Base-by-base conservation (phyloP, 2,329 filamentous ascomycete species). In the Peltaster fructicola region DNA sequence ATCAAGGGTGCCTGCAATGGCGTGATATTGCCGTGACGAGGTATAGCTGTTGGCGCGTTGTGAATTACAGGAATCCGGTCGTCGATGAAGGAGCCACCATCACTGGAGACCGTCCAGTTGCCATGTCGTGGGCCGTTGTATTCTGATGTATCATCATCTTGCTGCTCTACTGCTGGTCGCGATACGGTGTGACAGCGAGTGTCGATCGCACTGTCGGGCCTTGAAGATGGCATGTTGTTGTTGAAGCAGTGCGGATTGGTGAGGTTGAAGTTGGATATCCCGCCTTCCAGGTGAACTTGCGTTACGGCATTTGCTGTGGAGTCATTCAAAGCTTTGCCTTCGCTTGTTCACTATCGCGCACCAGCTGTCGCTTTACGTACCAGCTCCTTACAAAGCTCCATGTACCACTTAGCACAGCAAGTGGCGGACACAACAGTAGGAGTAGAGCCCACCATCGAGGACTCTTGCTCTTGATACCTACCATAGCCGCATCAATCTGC, bases 381-480 rank as follows among this genome's bases (percentile, higher is more conserved):
- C 66, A 62, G 51, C 84, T 88, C 44, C 69, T 60, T 54, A 72
- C 72, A 46, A 80, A 68, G 38, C 66, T 73, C 72, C 73, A 84
- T 14, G 68, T 52, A 0, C 71, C 79, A 29, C 72, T 63, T 7
- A 63, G 53, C 11, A 72, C 63, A 1, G 74, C 84, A 36, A 90
- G 41, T 19, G 82, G 81, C 35, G 85, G 85, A 44, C 65, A 76
- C 18, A 73, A 37, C 45, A 69, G 50, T 24, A 70, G 50, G 31
- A 76, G 30, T 65, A 68, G 75, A n/a, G 69, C 69, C 85, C 88
- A 95, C 80, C 81, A 90, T 33, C 56, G 52, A 5, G 80, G 79
- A 48, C 75, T 88, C 10, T 54, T 52, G 22, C 43, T 56, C 40
- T 59, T 61, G 17, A 93, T 54, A 31, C 63, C 61, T 4, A 41